phyloP scores from a whole-genome alignment of 176 grass and related monocot genomes.

The Leersia perrieri region DNA sequence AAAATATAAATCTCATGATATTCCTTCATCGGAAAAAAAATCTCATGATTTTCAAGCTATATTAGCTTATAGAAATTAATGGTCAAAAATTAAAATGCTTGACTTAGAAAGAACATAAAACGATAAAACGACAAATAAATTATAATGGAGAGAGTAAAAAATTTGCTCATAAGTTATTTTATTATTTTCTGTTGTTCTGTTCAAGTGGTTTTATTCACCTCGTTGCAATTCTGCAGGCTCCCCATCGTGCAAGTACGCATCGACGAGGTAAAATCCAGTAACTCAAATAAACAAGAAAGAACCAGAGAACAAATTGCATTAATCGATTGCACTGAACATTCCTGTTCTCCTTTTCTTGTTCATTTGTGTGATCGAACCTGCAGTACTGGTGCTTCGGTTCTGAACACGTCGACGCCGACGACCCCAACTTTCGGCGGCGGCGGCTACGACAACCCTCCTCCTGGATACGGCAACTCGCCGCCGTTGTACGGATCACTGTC shows the following conservation, averaged over 20 bases:
- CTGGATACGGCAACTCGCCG: constrained; percentile 24
- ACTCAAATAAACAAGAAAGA: neutral
- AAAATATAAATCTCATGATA: too few species aligned
- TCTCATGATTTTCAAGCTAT: too few species aligned
- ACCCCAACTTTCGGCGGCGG: constrained; percentile 16
- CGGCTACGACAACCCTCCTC: constrained; percentile 33
- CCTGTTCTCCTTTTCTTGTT: neutral
- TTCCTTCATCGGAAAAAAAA: too few species aligned
- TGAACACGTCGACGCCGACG: constrained; percentile 62
- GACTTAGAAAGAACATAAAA: too few species aligned
- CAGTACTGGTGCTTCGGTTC: constrained; percentile 62
- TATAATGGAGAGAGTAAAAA: too few species aligned
- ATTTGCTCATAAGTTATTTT: too few species aligned
- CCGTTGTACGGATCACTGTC: constrained; percentile 47
- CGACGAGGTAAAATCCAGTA: constrained; percentile 55
- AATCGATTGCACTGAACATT: neutral
- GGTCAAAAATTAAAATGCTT: too few species aligned
- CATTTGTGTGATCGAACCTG: neutral
- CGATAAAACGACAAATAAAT: too few species aligned
- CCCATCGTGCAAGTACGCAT: constrained; percentile 50
- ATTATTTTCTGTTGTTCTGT: too few species aligned
- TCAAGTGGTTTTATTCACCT: too few species aligned
- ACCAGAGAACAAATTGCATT: neutral
- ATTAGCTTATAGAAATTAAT: too few species aligned
- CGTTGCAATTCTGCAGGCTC: constrained; percentile 32